Evolutionary conservation across 257 asterid genomes (phyloP).

Genomic region (Paraleonurus japonicus): DNA sequence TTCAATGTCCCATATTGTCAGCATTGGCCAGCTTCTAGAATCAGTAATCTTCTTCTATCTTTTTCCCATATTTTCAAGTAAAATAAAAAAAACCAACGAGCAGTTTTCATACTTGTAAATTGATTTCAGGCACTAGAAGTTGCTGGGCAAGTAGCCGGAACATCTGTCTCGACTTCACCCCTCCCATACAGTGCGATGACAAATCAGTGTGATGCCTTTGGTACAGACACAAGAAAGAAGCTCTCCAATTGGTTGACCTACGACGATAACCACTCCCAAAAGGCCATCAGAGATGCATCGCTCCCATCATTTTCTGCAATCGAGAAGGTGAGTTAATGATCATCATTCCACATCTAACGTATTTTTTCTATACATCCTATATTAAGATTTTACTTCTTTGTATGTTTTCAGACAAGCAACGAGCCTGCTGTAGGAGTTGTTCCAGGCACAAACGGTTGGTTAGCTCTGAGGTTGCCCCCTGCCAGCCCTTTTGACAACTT

Average conservation of each 20-base stretch:
- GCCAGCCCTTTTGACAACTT: conserved; percentile 98
- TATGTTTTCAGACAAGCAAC: conserved; percentile 41
- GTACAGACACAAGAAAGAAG: conserved; percentile 85
- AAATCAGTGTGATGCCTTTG: conserved; percentile 86
- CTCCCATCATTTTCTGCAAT: conserved; percentile 45
- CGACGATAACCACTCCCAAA: conserved; percentile 48
- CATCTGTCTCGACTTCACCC: conserved; percentile 86
- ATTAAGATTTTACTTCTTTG: neutral
- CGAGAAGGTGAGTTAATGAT: conserved; percentile 46
- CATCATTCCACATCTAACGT: no score
- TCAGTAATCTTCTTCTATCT: conserved; percentile 50
- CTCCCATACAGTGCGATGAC: conserved; percentile 87
- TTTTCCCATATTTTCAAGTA: neutral
- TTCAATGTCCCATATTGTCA: conserved; percentile 73
- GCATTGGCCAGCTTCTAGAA: conserved; percentile 91
- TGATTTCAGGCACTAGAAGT: conserved; percentile 88
- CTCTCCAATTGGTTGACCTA: conserved; percentile 82
- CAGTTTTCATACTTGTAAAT: conserved; percentile 5
- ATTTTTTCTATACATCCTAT: neutral
- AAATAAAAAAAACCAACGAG: neutral
- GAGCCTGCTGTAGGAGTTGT: conserved; percentile 30
- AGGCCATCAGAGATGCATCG: conserved; percentile 15
- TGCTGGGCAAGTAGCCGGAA: conserved; percentile 99
- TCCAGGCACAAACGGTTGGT: conserved; percentile 52
- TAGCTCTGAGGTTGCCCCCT: conserved; percentile 86